Evolutionary conservation across 352 stramenopile genomes (phyloP).

Genomic region (Phytophthora pluvialis): DNA sequence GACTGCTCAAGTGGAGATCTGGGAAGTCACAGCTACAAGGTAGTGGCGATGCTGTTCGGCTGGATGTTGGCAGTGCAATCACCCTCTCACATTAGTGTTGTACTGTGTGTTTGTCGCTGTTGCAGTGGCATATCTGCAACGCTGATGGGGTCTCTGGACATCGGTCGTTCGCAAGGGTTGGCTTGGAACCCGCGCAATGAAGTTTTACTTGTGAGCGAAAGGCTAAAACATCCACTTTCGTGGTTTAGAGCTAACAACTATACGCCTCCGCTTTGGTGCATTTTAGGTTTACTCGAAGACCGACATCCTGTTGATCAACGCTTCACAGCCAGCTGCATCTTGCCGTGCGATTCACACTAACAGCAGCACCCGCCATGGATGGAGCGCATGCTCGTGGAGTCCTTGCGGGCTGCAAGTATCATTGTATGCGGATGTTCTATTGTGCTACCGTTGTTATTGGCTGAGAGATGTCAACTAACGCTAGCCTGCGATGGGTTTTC

Average conservation of each 20-base stretch:
- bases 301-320: slow-evolving; percentile 37
- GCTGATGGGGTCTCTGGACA: slow-evolving; percentile 18
- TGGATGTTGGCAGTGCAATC: neutral
- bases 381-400: slow-evolving; percentile 50
- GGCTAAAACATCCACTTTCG: neutral
- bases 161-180: slow-evolving; percentile 34
- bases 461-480: slow-evolving; percentile 1
- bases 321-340: slow-evolving; percentile 14
- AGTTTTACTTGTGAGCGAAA: slow-evolving; percentile 38
- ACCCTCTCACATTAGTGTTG: neutral
- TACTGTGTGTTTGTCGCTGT: neutral
- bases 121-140: slow-evolving; percentile 21
- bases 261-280: neutral
- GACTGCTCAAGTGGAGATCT: slow-evolving; percentile 35
- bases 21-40: slow-evolving; percentile 40
- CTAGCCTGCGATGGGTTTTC: neutral
- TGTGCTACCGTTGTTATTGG: neutral
- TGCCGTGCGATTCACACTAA: slow-evolving; percentile 24
- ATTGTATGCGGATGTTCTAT: slow-evolving; percentile 34
- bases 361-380: slow-evolving; percentile 13
- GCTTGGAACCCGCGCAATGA: slow-evolving; percentile 44
- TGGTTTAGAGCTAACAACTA: slow-evolving; percentile 2
- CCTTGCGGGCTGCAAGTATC: slow-evolving; percentile 49
- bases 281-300: slow-evolving; percentile 44
- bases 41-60: slow-evolving; percentile 3